Conservation (phyloP, 1,284 basidiomycete species). For the Rugosomyces carneus region DNA sequence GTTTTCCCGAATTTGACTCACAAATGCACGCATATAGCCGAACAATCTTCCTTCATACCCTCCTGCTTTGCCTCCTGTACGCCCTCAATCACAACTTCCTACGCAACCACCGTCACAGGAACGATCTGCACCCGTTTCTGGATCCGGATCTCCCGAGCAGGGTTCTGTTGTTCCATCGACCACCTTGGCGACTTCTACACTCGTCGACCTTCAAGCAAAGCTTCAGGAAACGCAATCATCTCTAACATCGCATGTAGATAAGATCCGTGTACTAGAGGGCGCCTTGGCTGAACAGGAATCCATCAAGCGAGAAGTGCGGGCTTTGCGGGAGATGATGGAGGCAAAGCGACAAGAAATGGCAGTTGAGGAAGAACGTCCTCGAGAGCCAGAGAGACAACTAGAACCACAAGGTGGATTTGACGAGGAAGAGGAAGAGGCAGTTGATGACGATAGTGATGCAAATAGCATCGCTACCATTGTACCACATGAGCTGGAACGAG, state of each 20-base stretch:
- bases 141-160: constrained; percentile 32
- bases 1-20: constrained; percentile 6
- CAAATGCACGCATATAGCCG: constrained; percentile 35
- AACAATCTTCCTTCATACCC: constrained; percentile 56
- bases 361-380: constrained; percentile 5
- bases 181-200: constrained; percentile 33
- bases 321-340: constrained; percentile 65
- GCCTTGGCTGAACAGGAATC: constrained; percentile 85
- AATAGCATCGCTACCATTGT: constrained; percentile 59
- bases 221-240: constrained; percentile 83
- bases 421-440: constrained; percentile 36
- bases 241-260: constrained; percentile 77
- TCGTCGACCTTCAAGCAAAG: constrained; percentile 72
- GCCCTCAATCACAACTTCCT: constrained; percentile 28
- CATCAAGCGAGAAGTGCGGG: constrained; percentile 76
- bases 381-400: constrained; percentile 23
- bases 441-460: constrained; percentile 54
- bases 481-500: constrained; percentile 64
- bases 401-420: constrained; percentile 27
- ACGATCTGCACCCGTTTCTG: constrained; percentile 20
- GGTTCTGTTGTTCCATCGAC: constrained; percentile 20
- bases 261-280: constrained; percentile 78
- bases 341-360: constrained; percentile 18
- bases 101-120: constrained; percentile 21
- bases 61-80: constrained; percentile 57